Conservation (phyloP, 805 yeast genomes). For the Barnettozyma sucrosica region DNA sequence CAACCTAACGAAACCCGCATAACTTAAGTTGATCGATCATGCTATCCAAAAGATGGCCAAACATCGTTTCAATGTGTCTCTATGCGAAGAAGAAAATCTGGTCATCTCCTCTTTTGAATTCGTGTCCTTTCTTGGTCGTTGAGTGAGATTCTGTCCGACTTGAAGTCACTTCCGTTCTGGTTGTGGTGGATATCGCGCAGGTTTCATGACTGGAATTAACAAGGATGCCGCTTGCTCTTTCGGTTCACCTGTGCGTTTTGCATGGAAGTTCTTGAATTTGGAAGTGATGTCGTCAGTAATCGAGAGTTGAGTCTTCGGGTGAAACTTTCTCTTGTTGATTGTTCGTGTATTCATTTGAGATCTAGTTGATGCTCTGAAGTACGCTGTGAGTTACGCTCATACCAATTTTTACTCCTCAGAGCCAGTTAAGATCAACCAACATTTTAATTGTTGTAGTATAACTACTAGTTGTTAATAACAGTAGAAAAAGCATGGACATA, state of each 20-base stretch:
- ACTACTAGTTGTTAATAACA: no score
- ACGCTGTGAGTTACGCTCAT: background rate
- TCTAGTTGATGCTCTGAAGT: background rate
- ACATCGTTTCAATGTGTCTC: conserved; percentile 29
- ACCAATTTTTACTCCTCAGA: background rate
- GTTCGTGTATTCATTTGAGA: conserved; percentile 1
- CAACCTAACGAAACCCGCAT: conserved; percentile 9
- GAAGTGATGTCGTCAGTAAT: background rate
- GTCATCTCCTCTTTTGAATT: conserved; percentile 1
- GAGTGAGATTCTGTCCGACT: background rate
- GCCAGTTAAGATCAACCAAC: conserved; percentile 2
- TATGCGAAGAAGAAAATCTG: conserved; percentile 25
- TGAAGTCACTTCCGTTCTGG: background rate
- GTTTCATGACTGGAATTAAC: background rate
- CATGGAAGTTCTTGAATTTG: background rate
- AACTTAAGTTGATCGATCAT: conserved; percentile 21
- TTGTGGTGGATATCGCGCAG: background rate
- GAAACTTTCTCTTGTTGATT: background rate
- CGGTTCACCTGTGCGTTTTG: conserved; percentile 11
- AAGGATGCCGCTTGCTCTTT: background rate
- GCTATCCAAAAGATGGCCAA: conserved; percentile 10
- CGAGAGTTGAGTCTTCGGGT: background rate
- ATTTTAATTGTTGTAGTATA: background rate
- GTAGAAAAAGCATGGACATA: no score
- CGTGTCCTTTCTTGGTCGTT: conserved; percentile 2